Base-by-base conservation (phyloP, 2,329 filamentous ascomycete genomes). In the Apiospora pterosperma region DNA sequence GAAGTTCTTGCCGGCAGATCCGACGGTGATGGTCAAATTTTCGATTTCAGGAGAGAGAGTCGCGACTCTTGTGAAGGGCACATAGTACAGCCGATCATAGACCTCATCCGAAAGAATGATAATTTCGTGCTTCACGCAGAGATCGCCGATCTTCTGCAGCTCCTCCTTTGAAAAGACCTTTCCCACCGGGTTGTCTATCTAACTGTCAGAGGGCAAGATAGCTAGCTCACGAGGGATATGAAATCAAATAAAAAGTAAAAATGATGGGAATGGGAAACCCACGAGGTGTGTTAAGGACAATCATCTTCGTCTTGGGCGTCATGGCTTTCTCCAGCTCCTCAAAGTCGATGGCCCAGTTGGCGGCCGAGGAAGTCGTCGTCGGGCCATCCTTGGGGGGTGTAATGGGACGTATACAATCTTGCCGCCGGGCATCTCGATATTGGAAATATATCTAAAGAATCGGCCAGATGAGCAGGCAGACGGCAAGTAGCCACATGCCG, bases 351-450 rank as follows among this genome's bases (percentile, higher is more conserved):
- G 84, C 88, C 96, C 96, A 99, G 71, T 97, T 92, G 3, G 88
- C 88, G 1, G 96, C 93, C 5, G 93, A 93, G 0, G 93, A 92
- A 0, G 92, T 97, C 78, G 89, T 87, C 42, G 84, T 87, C 5
- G 88, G 90, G 61, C 96, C 96, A 58, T 93, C 89, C 68, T 86
- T 84, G 11, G 96, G 96, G 96, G 95, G 67, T 96, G 92, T 76
- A 99, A 84, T n/a, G 96, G 94, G 28, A 98, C 95, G 75, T 97
- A 98, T 71, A 95, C 90, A 68, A 98, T 92, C 76, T 90, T 96
- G 70, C 96, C 96, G 62, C 96, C 96, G 0, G 96, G 90, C 94
- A 99, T 98, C 78, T 97, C 92, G 69, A 99, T 98, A 79, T 99
- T 99, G 82, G 90, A 93, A 70, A 99, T 97, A 77, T 98, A 97